Percentiles rank a stretch among this genome's conserved stretches.
Evolutionary conservation across 805 yeast species (phyloP).

Genomic region (Candida yuanshanica): DNA sequence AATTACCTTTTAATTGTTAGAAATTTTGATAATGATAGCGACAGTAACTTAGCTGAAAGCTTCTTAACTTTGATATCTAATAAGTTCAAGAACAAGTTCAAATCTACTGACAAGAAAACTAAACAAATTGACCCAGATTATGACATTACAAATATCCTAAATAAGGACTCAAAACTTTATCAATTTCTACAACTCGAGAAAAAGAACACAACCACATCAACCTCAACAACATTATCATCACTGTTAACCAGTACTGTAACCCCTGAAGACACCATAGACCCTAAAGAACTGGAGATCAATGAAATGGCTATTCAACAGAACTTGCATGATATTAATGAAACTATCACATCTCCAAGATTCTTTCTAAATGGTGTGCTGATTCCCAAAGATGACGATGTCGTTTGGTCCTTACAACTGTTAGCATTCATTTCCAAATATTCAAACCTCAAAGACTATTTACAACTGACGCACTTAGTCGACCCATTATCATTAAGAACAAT

Average conservation of each 20-base stretch:
- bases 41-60: slow-evolving; percentile 10
- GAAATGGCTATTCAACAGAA: slow-evolving; percentile 9
- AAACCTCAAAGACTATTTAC: slow-evolving; percentile 64
- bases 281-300: too few species aligned
- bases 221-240: not conserved
- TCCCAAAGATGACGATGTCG: slow-evolving; percentile 89
- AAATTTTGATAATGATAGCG: slow-evolving; percentile 27
- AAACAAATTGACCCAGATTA: not conserved
- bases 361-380: slow-evolving; percentile 68
- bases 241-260: not conserved
- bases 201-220: not conserved
- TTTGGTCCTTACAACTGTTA: slow-evolving; percentile 86
- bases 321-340: slow-evolving; percentile 19
- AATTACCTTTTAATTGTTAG: slow-evolving; percentile 53
- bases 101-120: not conserved
- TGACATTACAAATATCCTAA: not conserved
- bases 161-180: not conserved
- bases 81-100: slow-evolving; percentile 4
- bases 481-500: slow-evolving; percentile 51
- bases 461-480: slow-evolving; percentile 69
- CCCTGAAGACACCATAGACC: too few species aligned
- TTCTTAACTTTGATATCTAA: slow-evolving; percentile 14
- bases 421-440: slow-evolving; percentile 94
- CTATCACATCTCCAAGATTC: slow-evolving; percentile 41
- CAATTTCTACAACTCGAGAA: not conserved